A percentile compares a stretch with the other conserved stretches of the same genome.
phyloP scores from a whole-genome alignment of 345 rosid species.

The Lepidium sativum region DNA sequence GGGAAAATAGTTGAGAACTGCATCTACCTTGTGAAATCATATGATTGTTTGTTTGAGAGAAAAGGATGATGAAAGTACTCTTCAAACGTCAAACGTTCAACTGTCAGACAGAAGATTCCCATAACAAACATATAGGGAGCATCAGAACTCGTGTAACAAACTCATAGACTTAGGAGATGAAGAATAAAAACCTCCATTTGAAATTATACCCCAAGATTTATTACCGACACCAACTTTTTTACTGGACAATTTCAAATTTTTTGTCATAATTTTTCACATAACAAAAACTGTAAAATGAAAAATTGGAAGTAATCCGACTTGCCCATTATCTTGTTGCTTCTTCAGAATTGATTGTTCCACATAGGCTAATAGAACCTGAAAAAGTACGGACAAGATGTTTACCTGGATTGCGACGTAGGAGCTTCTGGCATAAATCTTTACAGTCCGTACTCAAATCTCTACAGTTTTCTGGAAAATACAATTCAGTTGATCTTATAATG shows the following conservation, averaged over 20 bases:
- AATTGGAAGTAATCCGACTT: not conserved
- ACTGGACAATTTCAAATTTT: not conserved
- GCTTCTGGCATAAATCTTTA: conserved; percentile 84
- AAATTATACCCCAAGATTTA: not conserved
- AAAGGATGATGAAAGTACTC: conserved; percentile 93
- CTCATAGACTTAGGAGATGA: not conserved
- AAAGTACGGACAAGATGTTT: not conserved
- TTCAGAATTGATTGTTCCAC: not conserved
- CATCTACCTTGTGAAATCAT: conserved; percentile 49
- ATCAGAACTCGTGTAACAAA: not conserved
- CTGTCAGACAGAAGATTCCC: conserved; percentile 31
- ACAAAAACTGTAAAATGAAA: not conserved
- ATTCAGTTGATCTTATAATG: conserved; percentile 69
- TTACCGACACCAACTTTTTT: not conserved
- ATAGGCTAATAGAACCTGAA: not conserved
- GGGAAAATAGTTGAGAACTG: not conserved
- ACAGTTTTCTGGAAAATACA: conserved; percentile 63
- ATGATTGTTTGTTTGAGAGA: conserved; percentile 43
- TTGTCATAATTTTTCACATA: not conserved
- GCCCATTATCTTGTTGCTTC: not conserved
- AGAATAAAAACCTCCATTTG: not conserved
- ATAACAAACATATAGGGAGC: not conserved
- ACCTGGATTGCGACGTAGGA: conserved; percentile 94
- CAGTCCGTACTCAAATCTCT: conserved; percentile 58
- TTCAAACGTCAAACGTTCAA: conserved; percentile 89